These are phyloP conservation scores for Anisodus acutangulus DNA, from an alignment of 257 asterid genomes.

Conservation along the genomic window DNA sequence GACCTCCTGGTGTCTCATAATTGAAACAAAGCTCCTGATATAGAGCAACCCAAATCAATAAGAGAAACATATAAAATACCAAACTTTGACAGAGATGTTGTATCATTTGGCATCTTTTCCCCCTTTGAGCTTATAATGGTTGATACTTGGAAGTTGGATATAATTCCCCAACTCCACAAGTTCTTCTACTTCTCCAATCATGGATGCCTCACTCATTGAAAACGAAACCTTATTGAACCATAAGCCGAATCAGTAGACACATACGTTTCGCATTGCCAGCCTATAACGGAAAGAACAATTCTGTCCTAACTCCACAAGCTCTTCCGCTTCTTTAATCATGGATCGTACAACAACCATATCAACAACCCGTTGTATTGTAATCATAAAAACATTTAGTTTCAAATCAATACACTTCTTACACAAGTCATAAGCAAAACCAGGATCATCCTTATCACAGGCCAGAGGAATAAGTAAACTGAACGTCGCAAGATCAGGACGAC, in stretches of 20 bases:
- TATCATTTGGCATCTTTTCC: neutral
- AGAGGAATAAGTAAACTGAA: neutral
- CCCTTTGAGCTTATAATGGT: neutral
- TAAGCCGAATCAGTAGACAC: neutral
- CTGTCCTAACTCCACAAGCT: neutral
- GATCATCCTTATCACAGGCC: neutral
- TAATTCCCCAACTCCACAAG: neutral
- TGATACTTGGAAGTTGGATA: too few relatives aligned
- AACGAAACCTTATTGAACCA: neutral
- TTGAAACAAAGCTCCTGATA: neutral
- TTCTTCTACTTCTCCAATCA: neutral
- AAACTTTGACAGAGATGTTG: neutral
- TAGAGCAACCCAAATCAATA: neutral
- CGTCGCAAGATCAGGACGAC: neutral
- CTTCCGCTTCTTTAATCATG: neutral
- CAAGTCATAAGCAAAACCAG: neutral
- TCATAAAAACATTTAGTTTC: neutral
- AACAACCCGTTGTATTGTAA: neutral
- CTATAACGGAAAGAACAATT: neutral
- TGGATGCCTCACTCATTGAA: neutral
- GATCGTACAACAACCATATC: neutral
- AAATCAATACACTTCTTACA: slow-evolving; percentile 13
- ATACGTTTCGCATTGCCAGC: neutral
- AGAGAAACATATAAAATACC: neutral
- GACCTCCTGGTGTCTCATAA: too few relatives aligned